Evolutionary conservation across 1,284 basidiomycete genomes (phyloP), one percentile per base, ranked within the genome.

Genomic region (Entoloma clypeatum): DNA sequence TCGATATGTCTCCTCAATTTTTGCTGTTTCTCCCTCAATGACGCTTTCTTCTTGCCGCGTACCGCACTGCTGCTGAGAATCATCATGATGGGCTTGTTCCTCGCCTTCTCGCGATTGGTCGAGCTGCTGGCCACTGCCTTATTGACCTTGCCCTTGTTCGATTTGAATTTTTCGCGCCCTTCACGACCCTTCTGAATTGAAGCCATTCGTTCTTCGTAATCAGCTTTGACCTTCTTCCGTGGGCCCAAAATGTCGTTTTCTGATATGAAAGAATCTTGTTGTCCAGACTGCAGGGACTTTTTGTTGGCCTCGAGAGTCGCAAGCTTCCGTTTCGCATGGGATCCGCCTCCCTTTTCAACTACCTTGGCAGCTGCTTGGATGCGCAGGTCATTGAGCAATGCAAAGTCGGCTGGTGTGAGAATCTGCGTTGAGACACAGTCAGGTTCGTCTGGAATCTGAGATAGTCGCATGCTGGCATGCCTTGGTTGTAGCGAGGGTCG

Each of bases 331-430:
- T 94, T 93, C 2, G 92, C 84, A 23, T 77, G 79, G 17, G 81
- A 73, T 3, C 88, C 86, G 3, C 85, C 86, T 1, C 81, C 81
- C 22, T 67, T 65, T 55, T 90, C 82, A 7, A 87, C 81, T 2
- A 79, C 81, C 42, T 81, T 75, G 14, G 74, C 69, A n/a, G 90
- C 90, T 0, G 86, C 88, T 65, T 89, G 77, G 43, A 92, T 75
- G 6, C 87, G 85, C 7, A 99, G 79, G 55, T 97, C 91, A 55
- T 92, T 91, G 42, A 99, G 76, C 37, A 97, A 71, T 0, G 90
- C 90, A 62, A 98, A 99, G 65, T 99, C 95, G 19, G 94, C 94
- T 0, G 96, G 96, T 0, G 96, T 99, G 24, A 99, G 79, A 57
- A 99, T 99, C 91, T 94, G 22, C 25, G 26, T 29, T 30, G 28